Percentiles rank a stretch among this genome's conserved stretches.
Conservation (phyloP, 2,329 filamentous ascomycete species). For the Microsporum audouinii region DNA sequence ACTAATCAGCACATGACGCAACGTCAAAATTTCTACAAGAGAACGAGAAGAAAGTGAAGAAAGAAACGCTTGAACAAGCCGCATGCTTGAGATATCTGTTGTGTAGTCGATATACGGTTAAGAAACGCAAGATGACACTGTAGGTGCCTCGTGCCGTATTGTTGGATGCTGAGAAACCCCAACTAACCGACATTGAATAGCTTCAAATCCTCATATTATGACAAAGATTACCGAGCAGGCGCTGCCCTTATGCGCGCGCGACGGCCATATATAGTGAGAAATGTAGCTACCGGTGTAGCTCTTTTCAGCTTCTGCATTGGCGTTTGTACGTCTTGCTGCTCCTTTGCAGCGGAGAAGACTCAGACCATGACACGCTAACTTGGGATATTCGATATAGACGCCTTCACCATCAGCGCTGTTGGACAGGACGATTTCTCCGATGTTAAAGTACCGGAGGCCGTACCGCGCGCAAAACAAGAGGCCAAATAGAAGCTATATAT, state of each 20-base stretch:
- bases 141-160: neutral
- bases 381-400: conserved; percentile 37
- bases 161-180: neutral
- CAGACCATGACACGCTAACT: neutral
- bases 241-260: conserved; percentile 84
- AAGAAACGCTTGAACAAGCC: neutral
- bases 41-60: neutral
- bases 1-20: neutral
- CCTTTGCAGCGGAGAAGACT: neutral
- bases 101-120: neutral
- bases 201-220: conserved; percentile 78
- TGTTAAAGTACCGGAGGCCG: conserved; percentile 62
- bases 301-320: conserved; percentile 65
- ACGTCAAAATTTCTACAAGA: neutral
- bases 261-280: conserved; percentile 83
- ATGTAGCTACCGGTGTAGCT: conserved; percentile 66
- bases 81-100: neutral
- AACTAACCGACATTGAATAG: conserved; percentile 23
- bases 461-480: neutral
- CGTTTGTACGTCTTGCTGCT: conserved; percentile 58
- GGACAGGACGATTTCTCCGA: conserved; percentile 96
- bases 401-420: conserved; percentile 67
- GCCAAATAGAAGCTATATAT: neutral
- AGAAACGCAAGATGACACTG: conserved; percentile 10
- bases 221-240: conserved; percentile 71